Evolutionary conservation across 371 early-diverging fungal genomes (phyloP).

Genomic region (Syncephalastrum contaminatum): DNA sequence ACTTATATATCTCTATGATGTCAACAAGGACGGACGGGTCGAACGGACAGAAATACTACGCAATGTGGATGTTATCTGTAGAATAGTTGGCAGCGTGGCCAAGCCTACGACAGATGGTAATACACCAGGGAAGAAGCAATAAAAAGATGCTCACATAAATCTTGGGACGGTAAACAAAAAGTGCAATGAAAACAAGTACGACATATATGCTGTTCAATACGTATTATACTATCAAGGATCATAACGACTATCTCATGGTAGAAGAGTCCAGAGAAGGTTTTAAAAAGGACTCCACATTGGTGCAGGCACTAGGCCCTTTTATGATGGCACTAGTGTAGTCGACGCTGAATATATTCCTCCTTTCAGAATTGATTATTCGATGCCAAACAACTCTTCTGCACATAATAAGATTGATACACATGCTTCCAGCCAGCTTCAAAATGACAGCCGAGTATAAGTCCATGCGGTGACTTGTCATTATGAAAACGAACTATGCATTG

Average conservation of each 20-base stretch:
- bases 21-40: slow-evolving; percentile 85
- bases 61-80: slow-evolving; percentile 90
- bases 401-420: too few relatives aligned
- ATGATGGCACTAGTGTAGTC: slow-evolving; percentile 78
- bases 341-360: not conserved
- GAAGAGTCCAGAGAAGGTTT: slow-evolving; percentile 89
- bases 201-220: not conserved
- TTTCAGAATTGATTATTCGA: too few relatives aligned
- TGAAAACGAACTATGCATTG: too few relatives aligned
- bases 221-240: slow-evolving; percentile 43
- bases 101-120: slow-evolving; percentile 84
- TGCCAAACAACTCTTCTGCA: too few relatives aligned
- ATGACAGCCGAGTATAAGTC: too few relatives aligned
- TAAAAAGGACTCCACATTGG: slow-evolving; percentile 82
- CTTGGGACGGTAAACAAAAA: slow-evolving; percentile 45
- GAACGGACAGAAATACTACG: slow-evolving; percentile 84
- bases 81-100: slow-evolving; percentile 89
- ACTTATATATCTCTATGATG: slow-evolving; percentile 75
- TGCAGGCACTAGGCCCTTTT: slow-evolving; percentile 84
- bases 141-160: slow-evolving; percentile 88
- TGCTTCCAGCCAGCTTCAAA: too few relatives aligned
- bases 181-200: not conserved
- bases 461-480: too few relatives aligned
- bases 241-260: slow-evolving; percentile 71
- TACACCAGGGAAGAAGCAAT: slow-evolving; percentile 87